phyloP scores from a whole-genome alignment of 208 protist species.

The Crithidia sp. region DNA sequence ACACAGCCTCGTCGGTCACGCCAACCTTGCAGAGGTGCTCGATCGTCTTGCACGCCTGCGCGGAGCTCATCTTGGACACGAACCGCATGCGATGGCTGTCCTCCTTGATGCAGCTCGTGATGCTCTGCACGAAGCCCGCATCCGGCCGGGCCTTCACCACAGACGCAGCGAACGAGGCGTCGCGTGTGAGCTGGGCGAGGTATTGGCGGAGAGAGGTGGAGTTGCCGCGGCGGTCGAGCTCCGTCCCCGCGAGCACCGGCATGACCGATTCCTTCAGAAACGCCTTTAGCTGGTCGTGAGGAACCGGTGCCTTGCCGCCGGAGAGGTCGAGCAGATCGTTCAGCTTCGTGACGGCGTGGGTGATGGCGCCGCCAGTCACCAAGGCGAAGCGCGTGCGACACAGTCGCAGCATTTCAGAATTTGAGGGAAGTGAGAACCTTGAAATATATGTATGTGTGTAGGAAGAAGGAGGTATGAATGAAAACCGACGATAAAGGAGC shows the following conservation, averaged over 20 bases:
- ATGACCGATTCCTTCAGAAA: conserved; percentile 69
- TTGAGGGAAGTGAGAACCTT: background rate
- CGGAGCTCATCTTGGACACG: conserved; percentile 72
- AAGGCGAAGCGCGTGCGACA: conserved; percentile 12
- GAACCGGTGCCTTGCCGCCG: conserved; percentile 25
- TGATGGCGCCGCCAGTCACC: conserved; percentile 33
- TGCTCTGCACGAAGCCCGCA: conserved; percentile 50
- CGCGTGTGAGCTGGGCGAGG: conserved; percentile 74
- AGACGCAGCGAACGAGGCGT: conserved; percentile 74
- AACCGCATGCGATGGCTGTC: conserved; percentile 80
- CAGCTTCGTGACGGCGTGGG: conserved; percentile 44
- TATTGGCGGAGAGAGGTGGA: conserved; percentile 45
- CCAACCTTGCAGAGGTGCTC: conserved; percentile 65
- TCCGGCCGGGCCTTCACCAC: conserved; percentile 59
- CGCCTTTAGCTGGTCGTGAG: conserved; percentile 51
- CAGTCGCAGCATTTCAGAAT: conserved; percentile 28
- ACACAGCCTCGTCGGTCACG: conserved; percentile 62
- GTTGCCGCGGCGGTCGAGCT: conserved; percentile 66
- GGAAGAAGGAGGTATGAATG: background rate
- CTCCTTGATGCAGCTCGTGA: conserved; percentile 70
- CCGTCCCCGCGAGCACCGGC: conserved; percentile 67
- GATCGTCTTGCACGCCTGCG: conserved; percentile 81
- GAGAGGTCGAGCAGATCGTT: conserved; percentile 66
- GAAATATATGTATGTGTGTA: background rate
- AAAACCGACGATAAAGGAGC: background rate